Evolutionary conservation across 2,329 filamentous ascomycete species (phyloP).

Genomic region (Beauveria sp.): DNA sequence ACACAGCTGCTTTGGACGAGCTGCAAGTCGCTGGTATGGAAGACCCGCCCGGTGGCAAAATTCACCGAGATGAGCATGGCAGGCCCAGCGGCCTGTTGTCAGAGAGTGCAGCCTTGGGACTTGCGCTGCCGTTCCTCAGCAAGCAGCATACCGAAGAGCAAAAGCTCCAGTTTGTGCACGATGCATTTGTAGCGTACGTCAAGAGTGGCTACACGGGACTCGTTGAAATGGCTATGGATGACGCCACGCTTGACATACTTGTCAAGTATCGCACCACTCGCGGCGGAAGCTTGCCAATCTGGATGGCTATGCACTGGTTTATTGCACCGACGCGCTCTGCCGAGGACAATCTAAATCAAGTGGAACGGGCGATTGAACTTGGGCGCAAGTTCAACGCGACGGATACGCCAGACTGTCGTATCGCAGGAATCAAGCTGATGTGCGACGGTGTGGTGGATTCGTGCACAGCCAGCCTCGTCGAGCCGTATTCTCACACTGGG

Average conservation of each 20-base stretch:
- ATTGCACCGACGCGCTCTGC: slow-evolving; percentile 28
- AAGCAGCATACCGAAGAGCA: slow-evolving; percentile 28
- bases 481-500: slow-evolving; percentile 45
- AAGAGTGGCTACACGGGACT: slow-evolving; percentile 34
- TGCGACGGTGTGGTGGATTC: slow-evolving; percentile 57
- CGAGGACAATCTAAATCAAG: slow-evolving; percentile 27
- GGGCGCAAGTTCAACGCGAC: slow-evolving; percentile 26
- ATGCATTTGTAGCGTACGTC: slow-evolving; percentile 32
- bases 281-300: slow-evolving; percentile 22
- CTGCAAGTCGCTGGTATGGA: slow-evolving; percentile 30
- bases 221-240: slow-evolving; percentile 42
- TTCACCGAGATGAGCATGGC: slow-evolving; percentile 31
- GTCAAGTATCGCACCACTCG: slow-evolving; percentile 23
- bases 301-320: slow-evolving; percentile 37
- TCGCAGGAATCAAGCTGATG: slow-evolving; percentile 56
- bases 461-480: slow-evolving; percentile 50
- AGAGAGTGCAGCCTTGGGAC: slow-evolving; percentile 32
- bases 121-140: slow-evolving; percentile 35
- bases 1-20: slow-evolving; percentile 33
- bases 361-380: slow-evolving; percentile 31
- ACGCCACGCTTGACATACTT: slow-evolving; percentile 34
- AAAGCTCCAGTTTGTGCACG: slow-evolving; percentile 27
- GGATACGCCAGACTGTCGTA: slow-evolving; percentile 33
- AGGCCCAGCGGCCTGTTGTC: slow-evolving; percentile 32
- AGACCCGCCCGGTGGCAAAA: slow-evolving; percentile 33